Evolutionary conservation across 2,329 filamentous ascomycete genomes (phyloP), one percentile per base, ranked within the genome.

Genomic region (Magnaporthiopsis poae): DNA sequence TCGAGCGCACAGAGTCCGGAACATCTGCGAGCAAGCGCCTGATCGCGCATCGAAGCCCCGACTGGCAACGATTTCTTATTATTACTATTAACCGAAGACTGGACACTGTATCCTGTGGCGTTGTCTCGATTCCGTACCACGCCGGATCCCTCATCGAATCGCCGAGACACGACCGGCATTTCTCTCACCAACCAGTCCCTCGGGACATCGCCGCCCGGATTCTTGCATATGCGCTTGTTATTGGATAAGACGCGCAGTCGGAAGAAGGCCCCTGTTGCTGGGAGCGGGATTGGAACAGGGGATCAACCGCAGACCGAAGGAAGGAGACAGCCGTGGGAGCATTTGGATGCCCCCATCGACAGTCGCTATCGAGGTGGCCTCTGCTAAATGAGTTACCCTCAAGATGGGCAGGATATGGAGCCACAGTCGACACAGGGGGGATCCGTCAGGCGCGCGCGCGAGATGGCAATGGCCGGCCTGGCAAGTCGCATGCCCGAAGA

Each of bases 351-450:
- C 69, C 68, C 65, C 69, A 52, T 67, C 66, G 69, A 67, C 64
- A n/a, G 59, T 35, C 65, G 66, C 64, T 66, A 33, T 66, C 63
- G 69, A 67, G 70, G 71, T 72, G 69, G 70, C 68, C 66, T 71
- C 69, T 72, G 70, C 73, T 81, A 80, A 80, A 86, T 86, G 84
- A 85, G 79, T 81, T 79, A 77, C 75, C 72, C 74, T 72, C 80
- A 84, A 79, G 76, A 86, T 85, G 84, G 80, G 77, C 79, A 76
- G 75, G 76, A 77, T 70, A 82, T 82, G 82, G 83, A 84, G 69
- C 77, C 76, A 75, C 73, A 77, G 71, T 72, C 76, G 69, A 73
- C 73, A 66, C 70, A 71, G 75, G 78, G 75, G 71, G 82, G 82
- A 72, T 85, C 84, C 68, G 80, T 85, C 71, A 81, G 75, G 74